Base-by-base conservation (phyloP, 2,329 filamentous ascomycete species). In the Huntiella bhutanensis region DNA sequence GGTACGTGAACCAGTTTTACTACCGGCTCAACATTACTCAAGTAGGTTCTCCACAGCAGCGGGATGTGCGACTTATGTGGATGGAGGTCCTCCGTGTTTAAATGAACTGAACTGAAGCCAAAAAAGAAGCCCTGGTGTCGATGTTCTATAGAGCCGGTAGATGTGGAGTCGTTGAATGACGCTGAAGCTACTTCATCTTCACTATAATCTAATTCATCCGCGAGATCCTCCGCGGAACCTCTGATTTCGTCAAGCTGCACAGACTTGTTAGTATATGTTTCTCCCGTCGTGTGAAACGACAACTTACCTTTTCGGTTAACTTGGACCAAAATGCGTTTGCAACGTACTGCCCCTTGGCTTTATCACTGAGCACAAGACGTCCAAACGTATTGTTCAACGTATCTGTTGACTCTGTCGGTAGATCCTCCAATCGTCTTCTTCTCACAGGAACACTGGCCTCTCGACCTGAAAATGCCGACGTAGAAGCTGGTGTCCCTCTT, bases 311-410 rank as follows among this genome's bases (percentile, higher is more conserved):
- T 45, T 84, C 81, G 50, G 77, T 82, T 44, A 87, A 66, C 51
- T 73, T 82, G 15, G 79, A 74, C 80, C 80, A 85, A 55, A 86
- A 83, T 5, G 73, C 78, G 57, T 75, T 82, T 62, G 79, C 83
- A 53, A 87, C 74, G 57, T 86, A 87, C 56, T 49, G 48, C 48
- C 48, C 48, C 44, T 46, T 49, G 39, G 48, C 48, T 40, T 49
- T 49, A 44, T 49, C 48, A 47, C 44, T 46, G 41, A 49, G 48
- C 48, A 49, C 44, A 16, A 49, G 35, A 13, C 48, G 48, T 43
- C 48, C 48, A 49, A 49, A 49, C 40, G 45, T 46, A n/a, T 49
- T 49, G 33, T 6, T 49, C 13, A 49, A 37, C 19, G 44, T 39
- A 15, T 33, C 39, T 13, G 42, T 19, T 16, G 10, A 42, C 40